Evolutionary conservation across 768 basidiomycete genomes (phyloP), one percentile per base, ranked within the genome.

Genomic region (Amanita brunnescens): DNA sequence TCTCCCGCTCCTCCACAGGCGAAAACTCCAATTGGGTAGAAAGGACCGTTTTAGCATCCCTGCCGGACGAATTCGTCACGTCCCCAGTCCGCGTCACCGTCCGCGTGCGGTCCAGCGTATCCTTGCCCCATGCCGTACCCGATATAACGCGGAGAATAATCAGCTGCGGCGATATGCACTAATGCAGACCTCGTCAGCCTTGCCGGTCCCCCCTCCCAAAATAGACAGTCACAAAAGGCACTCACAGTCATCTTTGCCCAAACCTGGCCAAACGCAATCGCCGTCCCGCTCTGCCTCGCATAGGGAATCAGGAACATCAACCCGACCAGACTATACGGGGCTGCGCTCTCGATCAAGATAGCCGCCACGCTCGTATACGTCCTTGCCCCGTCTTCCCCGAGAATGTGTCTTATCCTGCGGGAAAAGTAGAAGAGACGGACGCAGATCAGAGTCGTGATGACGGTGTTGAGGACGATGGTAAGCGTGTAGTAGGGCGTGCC

Each of bases 231-330:
- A n/a, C n/a, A 37, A 18, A 26, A 21, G 24, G 29, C 24, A 67
- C 70, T 43, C 53, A 73, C 72, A 33, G 67, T 66, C 50, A 72
- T 61, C 56, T 71, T 72, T 3, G 68, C 65, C 67, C 70, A 74
- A 24, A 73, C 64, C 47, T 70, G 69, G 30, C 67, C 67, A 52
- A 74, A 68, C 7, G 66, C 63, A 34, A 67, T 65, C 2, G 65
- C 62, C 16, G 67, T 61, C 13, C 61, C 61, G 43, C 63, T 65
- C 30, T 61, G 62, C 9, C 62, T 50, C 0, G 69, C 70, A 54
- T 70, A 72, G 2, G 69, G 63, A 52, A 71, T 61, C 33, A 73
- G 57, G 55, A 69, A 71, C 54, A 67, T 63, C 47, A 72, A 61
- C 1, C 71, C 71, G 37, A 67, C 52, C 14, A 69, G 8, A 42